Evolutionary conservation across 148 eudicot genomes (phyloP), one percentile per base, ranked within the genome.

Genomic region (Rhododendron simsii): DNA sequence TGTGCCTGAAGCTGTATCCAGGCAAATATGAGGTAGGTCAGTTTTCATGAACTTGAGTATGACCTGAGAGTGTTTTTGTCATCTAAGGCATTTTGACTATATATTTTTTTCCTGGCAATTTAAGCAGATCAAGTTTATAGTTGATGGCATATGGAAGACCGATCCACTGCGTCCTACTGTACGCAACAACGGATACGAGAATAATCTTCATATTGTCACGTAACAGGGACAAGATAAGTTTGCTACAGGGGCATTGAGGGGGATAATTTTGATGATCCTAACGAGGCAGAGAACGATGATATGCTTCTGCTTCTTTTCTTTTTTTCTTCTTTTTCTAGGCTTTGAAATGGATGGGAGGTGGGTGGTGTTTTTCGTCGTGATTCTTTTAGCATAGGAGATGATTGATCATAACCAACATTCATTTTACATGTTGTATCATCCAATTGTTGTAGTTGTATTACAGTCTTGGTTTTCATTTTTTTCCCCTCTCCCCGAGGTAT

Each of bases 121-220:
- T 53, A 55, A 87, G 84, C 98, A 97, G 99, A 95, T 97, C 55
- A 97, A 97, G 88, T 97, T 97, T 87, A 93, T 97, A 16, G 98
- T 95, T 44, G 98, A 97, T 89, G 98, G 98, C 13, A 44, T 77
- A 16, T 97, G 99, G 99, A 93, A 81, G 83, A 87, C 93, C 57
- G 98, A 97, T 89, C 99, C 96, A 55, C 89, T 94, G 83, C 95
- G 98, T 4, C 98, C 98, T n/a, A 90, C 91, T 7, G 93, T 91
- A 30, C 78, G 82, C 86, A 89, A 91, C 88, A 82, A 76, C 30
- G 95, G 98, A n/a, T 81, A 90, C 51, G 91, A 95, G 85, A 97
- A 97, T 78, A 95, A 95, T 86, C 91, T 94, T 89, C 91, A 94
- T 44, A 90, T 90, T 21, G 67, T 97, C 80, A 61, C 90, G 13